These are phyloP conservation scores for Fusarium praegraminearum DNA, from an alignment of 2,329 filamentous ascomycete genomes.

Conservation along the genomic window DNA sequence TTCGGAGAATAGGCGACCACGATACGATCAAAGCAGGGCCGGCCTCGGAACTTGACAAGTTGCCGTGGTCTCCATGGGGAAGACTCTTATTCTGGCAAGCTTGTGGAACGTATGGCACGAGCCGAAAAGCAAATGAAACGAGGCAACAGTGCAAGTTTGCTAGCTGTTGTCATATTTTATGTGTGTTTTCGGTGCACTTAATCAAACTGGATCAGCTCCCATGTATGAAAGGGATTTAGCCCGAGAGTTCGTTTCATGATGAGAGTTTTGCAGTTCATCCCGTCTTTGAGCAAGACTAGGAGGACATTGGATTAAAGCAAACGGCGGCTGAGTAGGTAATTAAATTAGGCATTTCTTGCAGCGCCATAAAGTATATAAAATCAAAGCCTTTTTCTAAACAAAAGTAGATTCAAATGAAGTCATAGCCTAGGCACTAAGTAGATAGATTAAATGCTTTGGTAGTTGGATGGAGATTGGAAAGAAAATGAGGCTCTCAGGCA, in stretches of 20 bases:
- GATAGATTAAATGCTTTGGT: background rate
- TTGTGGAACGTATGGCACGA: constrained; percentile 36
- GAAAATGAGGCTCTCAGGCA: background rate
- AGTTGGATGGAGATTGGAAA: background rate
- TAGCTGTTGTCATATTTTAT: constrained; percentile 6
- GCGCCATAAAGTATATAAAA: background rate
- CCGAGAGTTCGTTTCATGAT: constrained; percentile 19
- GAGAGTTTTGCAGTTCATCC: constrained; percentile 13
- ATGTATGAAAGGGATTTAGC: background rate
- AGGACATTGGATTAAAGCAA: background rate
- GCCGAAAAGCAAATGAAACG: constrained; percentile 24
- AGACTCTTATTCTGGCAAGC: constrained; percentile 31
- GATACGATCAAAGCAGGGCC: constrained; percentile 24
- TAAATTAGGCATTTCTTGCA: background rate
- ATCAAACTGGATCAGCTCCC: constrained; percentile 19
- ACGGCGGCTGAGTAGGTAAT: background rate
- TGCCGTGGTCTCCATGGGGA: constrained; percentile 28
- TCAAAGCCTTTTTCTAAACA: background rate
- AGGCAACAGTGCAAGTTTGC: constrained; percentile 25
- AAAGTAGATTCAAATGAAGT: background rate
- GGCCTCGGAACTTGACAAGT: constrained; percentile 29
- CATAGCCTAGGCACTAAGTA: no score
- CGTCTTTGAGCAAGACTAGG: constrained; percentile 7
- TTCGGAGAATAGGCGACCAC: constrained; percentile 38
- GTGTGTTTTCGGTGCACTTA: background rate